Conservation (phyloP, 2,329 filamentous ascomycete genomes). For the Pseudogymnoascus sp. region DNA sequence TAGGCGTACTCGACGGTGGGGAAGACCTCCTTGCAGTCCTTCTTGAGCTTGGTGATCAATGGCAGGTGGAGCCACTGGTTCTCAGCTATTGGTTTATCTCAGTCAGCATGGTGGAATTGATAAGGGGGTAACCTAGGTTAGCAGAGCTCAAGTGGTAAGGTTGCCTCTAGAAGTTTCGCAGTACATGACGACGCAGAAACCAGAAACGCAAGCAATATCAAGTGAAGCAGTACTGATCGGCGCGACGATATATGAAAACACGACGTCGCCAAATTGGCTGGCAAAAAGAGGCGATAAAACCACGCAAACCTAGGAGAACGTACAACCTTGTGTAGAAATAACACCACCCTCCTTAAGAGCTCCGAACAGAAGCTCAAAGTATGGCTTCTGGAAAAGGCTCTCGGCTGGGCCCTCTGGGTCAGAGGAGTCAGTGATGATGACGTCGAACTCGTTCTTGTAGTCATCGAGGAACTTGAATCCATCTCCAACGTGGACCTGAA, state of each 20-base stretch:
- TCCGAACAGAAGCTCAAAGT: slow-evolving; percentile 88
- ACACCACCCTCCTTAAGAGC: slow-evolving; percentile 92
- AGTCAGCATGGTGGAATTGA: background rate
- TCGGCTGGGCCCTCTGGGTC: slow-evolving; percentile 96
- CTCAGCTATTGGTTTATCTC: slow-evolving; percentile 56
- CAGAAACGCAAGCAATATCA: background rate
- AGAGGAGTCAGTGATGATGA: slow-evolving; percentile 98
- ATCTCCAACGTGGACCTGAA: slow-evolving; percentile 86
- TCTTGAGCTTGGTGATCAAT: slow-evolving; percentile 90
- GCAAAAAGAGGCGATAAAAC: slow-evolving; percentile 12
- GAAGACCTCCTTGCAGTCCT: slow-evolving; percentile 95
- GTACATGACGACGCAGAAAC: background rate
- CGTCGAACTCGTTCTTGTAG: slow-evolving; percentile 95
- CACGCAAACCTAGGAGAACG: slow-evolving; percentile 56
- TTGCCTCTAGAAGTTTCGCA: slow-evolving; percentile 8
- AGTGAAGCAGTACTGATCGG: background rate
- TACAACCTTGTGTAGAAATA: slow-evolving; percentile 99
- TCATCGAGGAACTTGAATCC: slow-evolving; percentile 98
- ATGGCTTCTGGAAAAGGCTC: slow-evolving; percentile 95
- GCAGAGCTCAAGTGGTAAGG: slow-evolving; percentile 7
- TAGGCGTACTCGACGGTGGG: slow-evolving; percentile 96
- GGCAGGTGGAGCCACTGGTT: slow-evolving; percentile 98
- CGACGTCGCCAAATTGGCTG: background rate
- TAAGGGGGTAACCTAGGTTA: background rate
- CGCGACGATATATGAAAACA: background rate